Base-by-base conservation (phyloP, 108 stramenopile species). In the Nitzschia inconspicua region DNA sequence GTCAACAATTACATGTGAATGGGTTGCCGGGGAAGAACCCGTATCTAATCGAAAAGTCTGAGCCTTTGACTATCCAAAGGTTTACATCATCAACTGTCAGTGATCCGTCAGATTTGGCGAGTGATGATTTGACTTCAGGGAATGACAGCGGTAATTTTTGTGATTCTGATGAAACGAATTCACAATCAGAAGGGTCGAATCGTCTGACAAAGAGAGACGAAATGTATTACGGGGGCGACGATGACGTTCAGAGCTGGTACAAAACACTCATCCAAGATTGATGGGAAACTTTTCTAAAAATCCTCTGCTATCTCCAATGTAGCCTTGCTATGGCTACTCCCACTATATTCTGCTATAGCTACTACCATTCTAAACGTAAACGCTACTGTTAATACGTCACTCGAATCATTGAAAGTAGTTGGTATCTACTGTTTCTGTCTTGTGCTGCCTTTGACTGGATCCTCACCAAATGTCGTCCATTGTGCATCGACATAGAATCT, bases 401-500 rank as follows among this genome's bases (percentile, higher is more conserved):
- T n/a, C n/a, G n/a, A n/a, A n/a, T n/a, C n/a, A n/a, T n/a, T n/a
- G n/a, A n/a, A n/a, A n/a, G n/a, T n/a, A n/a, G n/a, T n/a, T n/a
- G n/a, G n/a, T n/a, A n/a, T n/a, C n/a, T n/a, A n/a, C n/a, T n/a
- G n/a, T n/a, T n/a, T n/a, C n/a, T n/a, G n/a, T n/a, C n/a, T n/a
- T n/a, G n/a, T n/a, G n/a, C n/a, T n/a, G n/a, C n/a, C n/a, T n/a
- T n/a, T n/a, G n/a, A n/a, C n/a, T n/a, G n/a, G n/a, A n/a, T n/a
- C n/a, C n/a, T n/a, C n/a, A n/a, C 20, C 34, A 37, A 29, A 37
- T 28, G 20, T 11, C 11, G 53, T 19, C 68, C 68, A 70, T 28
- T 70, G 68, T 65, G 44, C 62, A 35, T 72, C 60, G 27, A 72
- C 63, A 50, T 72, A 72, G 32, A 72, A 64, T 11, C 63, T 46